Base-by-base conservation (phyloP, 2,329 filamentous ascomycete genomes). In the Fusarium falciforme region DNA sequence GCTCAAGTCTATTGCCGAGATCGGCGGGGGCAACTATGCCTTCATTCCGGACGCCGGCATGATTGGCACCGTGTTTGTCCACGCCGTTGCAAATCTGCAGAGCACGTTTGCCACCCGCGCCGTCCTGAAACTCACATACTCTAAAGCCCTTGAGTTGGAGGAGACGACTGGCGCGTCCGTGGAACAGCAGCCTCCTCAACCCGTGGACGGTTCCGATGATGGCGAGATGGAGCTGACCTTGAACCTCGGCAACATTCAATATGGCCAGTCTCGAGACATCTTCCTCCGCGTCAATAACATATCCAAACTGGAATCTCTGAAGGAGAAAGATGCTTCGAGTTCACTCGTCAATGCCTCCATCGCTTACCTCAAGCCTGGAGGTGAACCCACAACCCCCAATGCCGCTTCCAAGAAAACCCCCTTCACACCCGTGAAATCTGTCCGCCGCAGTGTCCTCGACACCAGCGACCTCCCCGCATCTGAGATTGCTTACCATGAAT, bases 11-110 rank as follows among this genome's bases (percentile, higher is more conserved):
- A 89, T 92, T 55, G 86, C 89, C 2, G 89, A 91, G 74, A 81
- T 88, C 57, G 86, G 88, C 0, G 82, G 85, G 4, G 90, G 90
- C 2, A 89, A 86, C 77, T 92, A 90, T 66, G 83, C 88, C 10
- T 92, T 91, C 71, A 91, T 92, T 20, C 87, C 89, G 0, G 89
- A 92, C 63, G 86, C 88, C 0, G 88, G 89, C 67, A 91, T 92
- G 89, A 88, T 92, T 68, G 88, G 88, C 4, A 91, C 90, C 4
- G 88, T 90, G 5, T 91, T 92, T 68, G 84, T 91, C 4, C 89
- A 92, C 74, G 88, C 90, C 2, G 85, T 91, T 3, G 89, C 90
- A 20, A 90, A 91, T 71, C 78, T 92, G 2, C 89, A 90, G 74
- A 85, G 87, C 3, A 91, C 89, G 0, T 90, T 86, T 69, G 89